Evolutionary conservation across 345 rosid genomes (phyloP), one percentile per base, ranked within the genome.

Genomic region (Eucalyptus polybractea): DNA sequence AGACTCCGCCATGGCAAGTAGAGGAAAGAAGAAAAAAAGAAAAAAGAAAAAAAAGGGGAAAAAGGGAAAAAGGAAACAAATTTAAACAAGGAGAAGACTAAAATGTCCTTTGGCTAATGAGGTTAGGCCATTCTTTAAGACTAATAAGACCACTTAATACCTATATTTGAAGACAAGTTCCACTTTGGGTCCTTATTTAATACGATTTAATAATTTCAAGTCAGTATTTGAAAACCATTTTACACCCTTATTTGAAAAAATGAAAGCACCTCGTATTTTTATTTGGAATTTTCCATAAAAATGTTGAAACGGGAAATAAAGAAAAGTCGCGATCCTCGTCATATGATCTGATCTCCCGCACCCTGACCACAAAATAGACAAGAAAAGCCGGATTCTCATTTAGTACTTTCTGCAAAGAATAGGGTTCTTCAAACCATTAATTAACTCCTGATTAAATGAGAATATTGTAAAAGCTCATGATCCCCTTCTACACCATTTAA

Each of bases 181-280:
- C 58, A 53, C 25, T 53, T 53, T 0, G 10, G 5, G 2, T 53
- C 0, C 2, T 53, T 8, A 21, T 53, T 21, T 21, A 53, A 19
- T 53, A 21, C 4, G 67, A 62, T 53, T 53, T 53, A 25, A 7
- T 0, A 1, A 53, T 53, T 53, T 53, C 5, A 7, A 21, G 0
- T 53, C 10, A 53, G 21, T 53, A 21, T 53, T 53, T 53, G 1
- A 53, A 53, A 53, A 53, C 4, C 10, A 21, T 19, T 53, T 53
- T 21, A 53, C 0, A 53, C 2, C 58, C 0, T 19, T 53, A 53
- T 19, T 53, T 53, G 10, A 53, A 53, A 51, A 53, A 53, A 53
- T 21, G 1, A 53, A 5, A 19, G 10, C 25, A 53, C 5, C 10
- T 21, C 2, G 0, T 21, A 53, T 21, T 2, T 1, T 53, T 53